phyloP scores from a whole-genome alignment of 257 asterid species.

The Solanum lignicaule region DNA sequence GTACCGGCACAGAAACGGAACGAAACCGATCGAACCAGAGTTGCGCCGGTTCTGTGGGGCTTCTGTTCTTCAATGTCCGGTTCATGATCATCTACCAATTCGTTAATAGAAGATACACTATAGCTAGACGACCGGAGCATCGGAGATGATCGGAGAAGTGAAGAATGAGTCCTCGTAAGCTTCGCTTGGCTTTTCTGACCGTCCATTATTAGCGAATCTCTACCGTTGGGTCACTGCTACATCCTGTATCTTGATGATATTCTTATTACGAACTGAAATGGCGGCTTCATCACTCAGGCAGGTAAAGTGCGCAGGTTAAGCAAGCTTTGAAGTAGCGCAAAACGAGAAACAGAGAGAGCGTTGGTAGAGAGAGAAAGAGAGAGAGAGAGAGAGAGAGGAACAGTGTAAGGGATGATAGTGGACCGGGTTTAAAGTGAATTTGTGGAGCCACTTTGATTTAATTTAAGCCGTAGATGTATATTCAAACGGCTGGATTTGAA shows the following conservation, averaged over 20 bases:
- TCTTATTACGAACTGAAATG: constrained; percentile 31
- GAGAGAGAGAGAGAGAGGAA: constrained; percentile 8
- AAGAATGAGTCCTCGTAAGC: constrained; percentile 74
- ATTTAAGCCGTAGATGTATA: constrained; percentile 23
- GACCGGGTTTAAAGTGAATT: constrained; percentile 28
- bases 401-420: constrained; percentile 13
- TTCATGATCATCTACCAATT: constrained; percentile 34
- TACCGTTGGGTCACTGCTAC: constrained; percentile 7
- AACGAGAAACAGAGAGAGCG: background rate
- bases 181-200: constrained; percentile 63
- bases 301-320: constrained; percentile 5
- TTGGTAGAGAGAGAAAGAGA: background rate
- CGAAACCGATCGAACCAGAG: constrained; percentile 15
- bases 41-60: constrained; percentile 52
- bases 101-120: constrained; percentile 35
- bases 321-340: constrained; percentile 8
- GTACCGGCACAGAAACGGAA: background rate
- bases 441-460: constrained; percentile 24
- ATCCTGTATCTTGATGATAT: constrained; percentile 45
- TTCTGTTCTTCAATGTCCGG: constrained; percentile 83
- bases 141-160: constrained; percentile 89
- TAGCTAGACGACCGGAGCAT: constrained; percentile 77
- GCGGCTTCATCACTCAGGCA: constrained; percentile 54
- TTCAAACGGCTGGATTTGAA: constrained; percentile 1
- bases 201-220: constrained; percentile 44